These are phyloP conservation scores for Cercospora zeina DNA, from an alignment of 2,329 filamentous ascomycete species.

Conservation along the genomic window DNA sequence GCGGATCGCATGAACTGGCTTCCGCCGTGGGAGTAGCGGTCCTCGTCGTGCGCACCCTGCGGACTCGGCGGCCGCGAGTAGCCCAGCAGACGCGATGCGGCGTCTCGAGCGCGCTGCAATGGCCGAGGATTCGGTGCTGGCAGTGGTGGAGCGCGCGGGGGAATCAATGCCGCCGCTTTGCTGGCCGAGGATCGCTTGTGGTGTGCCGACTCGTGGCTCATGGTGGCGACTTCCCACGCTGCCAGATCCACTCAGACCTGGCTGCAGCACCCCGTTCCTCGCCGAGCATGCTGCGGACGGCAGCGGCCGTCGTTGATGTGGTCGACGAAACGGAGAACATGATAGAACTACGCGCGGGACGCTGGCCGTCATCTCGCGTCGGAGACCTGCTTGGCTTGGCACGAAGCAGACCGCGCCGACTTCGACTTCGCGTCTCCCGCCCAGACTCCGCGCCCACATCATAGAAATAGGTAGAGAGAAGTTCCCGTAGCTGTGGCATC, in stretches of 20 bases:
- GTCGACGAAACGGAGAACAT: background rate
- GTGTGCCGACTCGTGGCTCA: conserved; percentile 11
- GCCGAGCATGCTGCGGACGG: conserved; percentile 9
- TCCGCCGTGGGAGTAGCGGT: conserved; percentile 29
- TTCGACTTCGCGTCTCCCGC: background rate
- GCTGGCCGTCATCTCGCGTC: background rate
- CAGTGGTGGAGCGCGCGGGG: conserved; percentile 27
- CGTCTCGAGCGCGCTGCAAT: conserved; percentile 38
- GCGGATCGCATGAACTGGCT: conserved; percentile 31
- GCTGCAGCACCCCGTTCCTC: background rate
- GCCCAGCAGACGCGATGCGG: conserved; percentile 37
- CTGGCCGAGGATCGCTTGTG: conserved; percentile 5
- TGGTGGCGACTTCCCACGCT: conserved; percentile 13
- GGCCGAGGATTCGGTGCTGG: conserved; percentile 31
- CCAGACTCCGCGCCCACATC: background rate
- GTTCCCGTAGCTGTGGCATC: no score
- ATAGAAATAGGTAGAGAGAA: no score
- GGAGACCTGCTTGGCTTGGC: conserved; percentile 1
- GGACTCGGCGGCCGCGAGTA: conserved; percentile 36
- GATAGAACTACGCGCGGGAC: background rate
- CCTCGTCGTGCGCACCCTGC: conserved; percentile 23
- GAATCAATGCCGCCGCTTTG: conserved; percentile 13
- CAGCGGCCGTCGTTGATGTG: background rate
- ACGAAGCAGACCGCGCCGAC: background rate
- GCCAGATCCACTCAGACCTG: conserved; percentile 14